These are phyloP conservation scores for Saturnispora dispora DNA, from an alignment of 805 yeast species.

Conservation along the genomic window DNA sequence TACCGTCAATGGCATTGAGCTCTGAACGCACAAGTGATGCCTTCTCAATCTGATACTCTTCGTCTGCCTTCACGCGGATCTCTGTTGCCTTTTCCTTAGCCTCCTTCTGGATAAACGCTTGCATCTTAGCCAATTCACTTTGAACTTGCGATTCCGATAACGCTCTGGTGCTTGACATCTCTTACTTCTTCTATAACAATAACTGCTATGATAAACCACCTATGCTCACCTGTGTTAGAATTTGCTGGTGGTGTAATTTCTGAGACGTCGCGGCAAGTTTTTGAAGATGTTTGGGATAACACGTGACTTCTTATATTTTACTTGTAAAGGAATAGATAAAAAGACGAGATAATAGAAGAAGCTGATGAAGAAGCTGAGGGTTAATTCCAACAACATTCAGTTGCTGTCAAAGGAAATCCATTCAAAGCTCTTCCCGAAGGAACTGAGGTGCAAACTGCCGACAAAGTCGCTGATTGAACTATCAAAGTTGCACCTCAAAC, in stretches of 20 bases:
- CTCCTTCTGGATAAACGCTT: slow-evolving; percentile 96
- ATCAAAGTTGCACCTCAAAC: slow-evolving; percentile 41
- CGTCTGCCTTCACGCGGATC: slow-evolving; percentile 91
- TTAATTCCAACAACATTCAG: slow-evolving; percentile 77
- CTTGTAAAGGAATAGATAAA: not conserved
- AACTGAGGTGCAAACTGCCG: slow-evolving; percentile 18
- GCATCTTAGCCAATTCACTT: slow-evolving; percentile 95
- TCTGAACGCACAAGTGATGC: slow-evolving; percentile 91
- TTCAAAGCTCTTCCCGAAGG: slow-evolving; percentile 40
- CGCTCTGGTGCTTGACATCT: slow-evolving; percentile 29
- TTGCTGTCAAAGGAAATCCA: slow-evolving; percentile 52
- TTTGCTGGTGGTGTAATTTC: not conserved
- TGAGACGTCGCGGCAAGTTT: not conserved
- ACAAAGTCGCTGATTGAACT: slow-evolving; percentile 32
- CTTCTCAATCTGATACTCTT: slow-evolving; percentile 97
- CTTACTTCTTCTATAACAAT: not conserved
- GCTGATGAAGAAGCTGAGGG: not conserved
- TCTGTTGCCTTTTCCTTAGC: slow-evolving; percentile 98
- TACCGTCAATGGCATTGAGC: slow-evolving; percentile 75
- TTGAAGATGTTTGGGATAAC: not conserved
- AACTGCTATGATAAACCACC: not conserved
- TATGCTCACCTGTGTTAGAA: not conserved
- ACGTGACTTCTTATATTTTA: not conserved
- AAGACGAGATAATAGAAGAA: not conserved
- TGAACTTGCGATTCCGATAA: slow-evolving; percentile 60